Percentiles rank a stretch among this genome's conserved stretches.
These are phyloP conservation scores for Apiotrichum akiyoshidainum DNA, from an alignment of 1,284 basidiomycete species.

Conservation along the genomic window DNA sequence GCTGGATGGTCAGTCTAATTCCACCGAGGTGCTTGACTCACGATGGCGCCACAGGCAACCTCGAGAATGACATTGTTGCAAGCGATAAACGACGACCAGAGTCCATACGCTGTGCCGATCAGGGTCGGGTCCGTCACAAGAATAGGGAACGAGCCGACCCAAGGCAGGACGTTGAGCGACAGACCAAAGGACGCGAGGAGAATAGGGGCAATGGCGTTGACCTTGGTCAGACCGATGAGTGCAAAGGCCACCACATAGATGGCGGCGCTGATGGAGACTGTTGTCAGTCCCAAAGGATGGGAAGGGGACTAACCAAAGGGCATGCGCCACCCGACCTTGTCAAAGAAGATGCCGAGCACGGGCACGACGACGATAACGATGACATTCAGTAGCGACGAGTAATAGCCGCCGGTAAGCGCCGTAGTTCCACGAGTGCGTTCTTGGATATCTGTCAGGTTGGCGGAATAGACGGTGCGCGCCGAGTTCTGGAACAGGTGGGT, in stretches of 20 bases:
- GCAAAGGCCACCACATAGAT: conserved; percentile 44
- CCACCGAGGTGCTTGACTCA: neutral
- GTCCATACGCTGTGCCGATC: conserved; percentile 47
- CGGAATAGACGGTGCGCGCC: conserved; percentile 38
- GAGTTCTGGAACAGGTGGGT: conserved; percentile 35
- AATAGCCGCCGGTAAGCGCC: conserved; percentile 44
- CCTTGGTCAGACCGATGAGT: conserved; percentile 42
- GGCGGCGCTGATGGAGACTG: conserved; percentile 27
- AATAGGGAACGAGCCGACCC: conserved; percentile 44
- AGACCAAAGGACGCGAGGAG: conserved; percentile 42
- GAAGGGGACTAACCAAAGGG: conserved; percentile 17
- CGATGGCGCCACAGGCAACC: conserved; percentile 41
- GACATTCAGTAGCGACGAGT: conserved; percentile 37
- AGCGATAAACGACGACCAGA: conserved; percentile 31
- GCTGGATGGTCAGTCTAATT: conserved; percentile 15
- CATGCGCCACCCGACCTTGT: conserved; percentile 28
- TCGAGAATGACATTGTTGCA: conserved; percentile 38
- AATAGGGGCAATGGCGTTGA: conserved; percentile 43
- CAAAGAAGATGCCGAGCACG: conserved; percentile 31
- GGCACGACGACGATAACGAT: conserved; percentile 49
- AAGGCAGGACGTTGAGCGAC: conserved; percentile 42
- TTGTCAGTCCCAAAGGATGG: neutral
- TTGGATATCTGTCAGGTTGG: conserved; percentile 46
- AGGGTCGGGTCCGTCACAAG: conserved; percentile 41
- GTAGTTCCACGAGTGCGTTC: conserved; percentile 42